Conservation (phyloP, 129 eudicot species). For the Flaveria ramosissima region DNA sequence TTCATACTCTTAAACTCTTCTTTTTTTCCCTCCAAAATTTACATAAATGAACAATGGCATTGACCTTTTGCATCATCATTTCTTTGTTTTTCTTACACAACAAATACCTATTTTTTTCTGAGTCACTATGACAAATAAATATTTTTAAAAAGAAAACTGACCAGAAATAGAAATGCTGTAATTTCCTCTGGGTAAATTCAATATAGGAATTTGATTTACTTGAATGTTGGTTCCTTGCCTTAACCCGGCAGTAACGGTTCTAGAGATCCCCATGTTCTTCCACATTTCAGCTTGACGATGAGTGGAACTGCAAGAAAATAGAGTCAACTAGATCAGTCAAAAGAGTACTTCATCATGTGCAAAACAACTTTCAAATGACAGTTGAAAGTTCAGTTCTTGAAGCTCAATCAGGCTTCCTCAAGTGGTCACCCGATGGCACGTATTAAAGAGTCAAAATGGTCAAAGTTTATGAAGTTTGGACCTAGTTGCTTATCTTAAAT, state of each 20-base stretch:
- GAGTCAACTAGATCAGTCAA: conserved; percentile 6
- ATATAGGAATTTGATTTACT: background rate
- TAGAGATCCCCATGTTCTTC: conserved; percentile 92
- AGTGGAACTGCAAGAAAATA: conserved; percentile 69
- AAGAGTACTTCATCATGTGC: conserved; percentile 9
- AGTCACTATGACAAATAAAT: conserved; percentile 7
- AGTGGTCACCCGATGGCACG: background rate
- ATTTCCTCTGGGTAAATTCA: background rate
- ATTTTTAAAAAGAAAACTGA: background rate
- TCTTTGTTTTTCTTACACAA: conserved; percentile 12
- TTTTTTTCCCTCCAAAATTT: conserved; percentile 23
- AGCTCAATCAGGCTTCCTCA: background rate
- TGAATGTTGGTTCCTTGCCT: conserved; percentile 8
- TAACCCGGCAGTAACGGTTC: conserved; percentile 55
- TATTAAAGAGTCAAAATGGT: background rate
- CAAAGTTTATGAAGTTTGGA: background rate
- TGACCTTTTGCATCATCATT: background rate
- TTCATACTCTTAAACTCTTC: conserved; percentile 1
- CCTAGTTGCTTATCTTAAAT: background rate
- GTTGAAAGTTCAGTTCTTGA: background rate
- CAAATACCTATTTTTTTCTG: conserved; percentile 3
- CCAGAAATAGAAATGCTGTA: background rate
- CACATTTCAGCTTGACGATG: conserved; percentile 79
- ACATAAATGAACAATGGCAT: conserved; percentile 21
- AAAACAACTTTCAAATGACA: conserved; percentile 11